Evolutionary conservation across 176 grass and related monocot genomes (phyloP).

Genomic region (Musa beccarii): DNA sequence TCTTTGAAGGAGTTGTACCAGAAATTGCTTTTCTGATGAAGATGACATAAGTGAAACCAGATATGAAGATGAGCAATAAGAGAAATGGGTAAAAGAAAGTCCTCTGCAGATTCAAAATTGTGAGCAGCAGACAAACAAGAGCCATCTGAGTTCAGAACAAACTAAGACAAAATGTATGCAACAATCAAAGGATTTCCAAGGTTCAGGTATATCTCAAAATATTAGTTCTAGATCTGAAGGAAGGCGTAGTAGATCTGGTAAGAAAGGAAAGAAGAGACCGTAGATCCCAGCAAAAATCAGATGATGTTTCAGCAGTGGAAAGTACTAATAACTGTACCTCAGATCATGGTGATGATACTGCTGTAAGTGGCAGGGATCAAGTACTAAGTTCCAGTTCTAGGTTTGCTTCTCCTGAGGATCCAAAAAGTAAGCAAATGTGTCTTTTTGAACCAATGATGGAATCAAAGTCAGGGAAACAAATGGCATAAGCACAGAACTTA

Average conservation of each 20-base stretch:
- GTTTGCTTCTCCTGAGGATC: constrained; percentile 87
- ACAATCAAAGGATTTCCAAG: constrained; percentile 43
- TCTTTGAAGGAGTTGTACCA: constrained; percentile 79
- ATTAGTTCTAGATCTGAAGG: constrained; percentile 52
- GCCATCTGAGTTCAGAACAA: constrained; percentile 57
- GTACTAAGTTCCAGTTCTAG: constrained; percentile 88
- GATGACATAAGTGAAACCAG: constrained; percentile 69
- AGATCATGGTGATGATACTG: constrained; percentile 51
- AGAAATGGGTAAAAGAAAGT: constrained; percentile 40
- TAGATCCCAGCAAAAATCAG: constrained; percentile 68
- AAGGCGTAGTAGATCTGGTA: constrained; percentile 61
- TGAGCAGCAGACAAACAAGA: constrained; percentile 55
- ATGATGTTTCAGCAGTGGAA: constrained; percentile 54
- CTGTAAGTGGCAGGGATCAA: constrained; percentile 62
- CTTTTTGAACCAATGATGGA: constrained; percentile 68
- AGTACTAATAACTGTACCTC: constrained; percentile 51
- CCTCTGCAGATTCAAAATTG: constrained; percentile 33
- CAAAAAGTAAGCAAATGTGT: constrained; percentile 62
- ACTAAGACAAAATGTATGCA: constrained; percentile 50
- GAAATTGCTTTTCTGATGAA: constrained; percentile 70
- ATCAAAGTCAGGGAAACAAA: constrained; percentile 45
- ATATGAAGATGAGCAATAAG: constrained; percentile 52
- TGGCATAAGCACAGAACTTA: constrained; percentile 9
- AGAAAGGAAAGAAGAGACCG: constrained; percentile 88
- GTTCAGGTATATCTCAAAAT: constrained; percentile 37